These are phyloP conservation scores for Chlamydomonas asymmetrica DNA, from an alignment of 139 green algal species.

Conservation along the genomic window DNA sequence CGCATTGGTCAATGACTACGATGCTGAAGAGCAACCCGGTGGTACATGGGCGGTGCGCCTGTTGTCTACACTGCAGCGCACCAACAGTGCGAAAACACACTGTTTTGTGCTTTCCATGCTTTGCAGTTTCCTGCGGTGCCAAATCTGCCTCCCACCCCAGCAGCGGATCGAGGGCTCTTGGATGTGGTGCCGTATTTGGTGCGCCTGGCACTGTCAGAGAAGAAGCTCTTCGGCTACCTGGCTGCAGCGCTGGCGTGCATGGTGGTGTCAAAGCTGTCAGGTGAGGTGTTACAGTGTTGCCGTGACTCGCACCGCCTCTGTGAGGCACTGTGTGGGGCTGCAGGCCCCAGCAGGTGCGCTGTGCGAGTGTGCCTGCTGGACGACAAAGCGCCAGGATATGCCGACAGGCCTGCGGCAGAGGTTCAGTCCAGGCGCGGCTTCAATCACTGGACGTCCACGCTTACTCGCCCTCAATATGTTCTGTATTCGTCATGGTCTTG, in stretches of 20 bases:
- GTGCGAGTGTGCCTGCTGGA: too few relatives aligned
- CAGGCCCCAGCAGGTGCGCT: neutral
- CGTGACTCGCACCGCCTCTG: too few relatives aligned
- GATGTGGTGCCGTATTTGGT: slow-evolving; percentile 78
- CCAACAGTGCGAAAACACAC: too few relatives aligned
- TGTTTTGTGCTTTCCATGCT: too few relatives aligned
- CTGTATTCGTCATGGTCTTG: too few relatives aligned
- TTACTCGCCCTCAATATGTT: too few relatives aligned
- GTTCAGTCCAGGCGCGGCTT: neutral
- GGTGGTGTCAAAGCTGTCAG: slow-evolving; percentile 66
- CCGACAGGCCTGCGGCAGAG: neutral
- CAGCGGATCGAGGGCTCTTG: slow-evolving; percentile 8
- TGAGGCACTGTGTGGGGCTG: neutral
- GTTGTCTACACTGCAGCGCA: too few relatives aligned
- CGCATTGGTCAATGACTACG: too few relatives aligned
- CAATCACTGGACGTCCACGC: too few relatives aligned
- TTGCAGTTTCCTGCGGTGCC: slow-evolving; percentile 7
- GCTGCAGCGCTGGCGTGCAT: slow-evolving; percentile 64
- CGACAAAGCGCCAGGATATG: too few relatives aligned
- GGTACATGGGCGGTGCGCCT: too few relatives aligned
- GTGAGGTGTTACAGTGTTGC: slow-evolving; percentile 37
- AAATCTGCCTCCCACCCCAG: slow-evolving; percentile 48
- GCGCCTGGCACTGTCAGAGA: slow-evolving; percentile 67
- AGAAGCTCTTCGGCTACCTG: slow-evolving; percentile 75
- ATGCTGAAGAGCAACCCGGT: too few relatives aligned